Evolutionary conservation across 2,329 filamentous ascomycete genomes (phyloP).

Genomic region (Trichoderma semiorbis): DNA sequence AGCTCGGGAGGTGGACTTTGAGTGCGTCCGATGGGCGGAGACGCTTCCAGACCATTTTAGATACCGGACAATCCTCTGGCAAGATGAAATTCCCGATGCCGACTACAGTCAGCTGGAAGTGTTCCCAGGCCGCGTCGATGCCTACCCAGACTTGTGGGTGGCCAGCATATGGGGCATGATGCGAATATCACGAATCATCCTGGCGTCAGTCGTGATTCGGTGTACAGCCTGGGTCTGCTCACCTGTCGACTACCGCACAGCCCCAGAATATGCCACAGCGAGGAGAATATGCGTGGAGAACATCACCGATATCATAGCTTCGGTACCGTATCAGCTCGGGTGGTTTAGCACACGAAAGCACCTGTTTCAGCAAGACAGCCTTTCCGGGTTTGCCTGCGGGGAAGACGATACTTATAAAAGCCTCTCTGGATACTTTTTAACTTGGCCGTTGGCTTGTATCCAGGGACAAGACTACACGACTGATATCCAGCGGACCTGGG

Average conservation of each 20-base stretch:
- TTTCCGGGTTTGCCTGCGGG: slow-evolving; percentile 48
- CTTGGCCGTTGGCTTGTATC: slow-evolving; percentile 55
- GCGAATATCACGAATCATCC: slow-evolving; percentile 51
- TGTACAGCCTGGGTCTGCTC: slow-evolving; percentile 59
- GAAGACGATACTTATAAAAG: slow-evolving; percentile 50
- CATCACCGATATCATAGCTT: slow-evolving; percentile 58
- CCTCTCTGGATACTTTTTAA: slow-evolving; percentile 56
- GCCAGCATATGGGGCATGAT: slow-evolving; percentile 56
- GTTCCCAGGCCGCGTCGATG: slow-evolving; percentile 58
- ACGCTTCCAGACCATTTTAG: slow-evolving; percentile 48
- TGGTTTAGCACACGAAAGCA: slow-evolving; percentile 51
- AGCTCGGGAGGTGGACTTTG: slow-evolving; percentile 51
- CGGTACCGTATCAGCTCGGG: slow-evolving; percentile 59
- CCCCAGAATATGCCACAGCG: slow-evolving; percentile 57
- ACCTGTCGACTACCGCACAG: slow-evolving; percentile 60
- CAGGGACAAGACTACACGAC: slow-evolving; percentile 57
- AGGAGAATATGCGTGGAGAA: slow-evolving; percentile 49
- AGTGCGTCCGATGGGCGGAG: slow-evolving; percentile 50
- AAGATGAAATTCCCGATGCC: slow-evolving; percentile 49
- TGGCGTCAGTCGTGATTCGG: slow-evolving; percentile 54
- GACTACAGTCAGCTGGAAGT: slow-evolving; percentile 54
- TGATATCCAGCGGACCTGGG: slow-evolving; percentile 55
- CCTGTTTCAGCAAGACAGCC: slow-evolving; percentile 37
- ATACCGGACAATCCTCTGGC: slow-evolving; percentile 55
- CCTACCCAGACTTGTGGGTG: slow-evolving; percentile 57